Conservation (phyloP, 768 basidiomycete species). For the Serendipita sp. region DNA sequence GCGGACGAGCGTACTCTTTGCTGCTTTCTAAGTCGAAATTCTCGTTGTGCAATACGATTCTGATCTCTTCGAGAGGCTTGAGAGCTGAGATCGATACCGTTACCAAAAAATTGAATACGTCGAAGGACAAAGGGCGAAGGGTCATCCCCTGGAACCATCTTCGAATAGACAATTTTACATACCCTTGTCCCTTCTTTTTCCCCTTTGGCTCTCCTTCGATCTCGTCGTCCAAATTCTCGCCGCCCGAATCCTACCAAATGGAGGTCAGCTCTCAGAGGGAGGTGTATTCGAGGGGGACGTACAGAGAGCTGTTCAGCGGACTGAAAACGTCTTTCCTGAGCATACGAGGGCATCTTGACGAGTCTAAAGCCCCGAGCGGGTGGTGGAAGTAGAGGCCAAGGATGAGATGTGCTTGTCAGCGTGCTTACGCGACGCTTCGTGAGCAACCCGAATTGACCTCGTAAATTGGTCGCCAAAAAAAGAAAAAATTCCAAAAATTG, state of each 20-base stretch:
- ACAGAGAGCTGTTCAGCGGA: too few species aligned
- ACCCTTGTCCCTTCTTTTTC: background rate
- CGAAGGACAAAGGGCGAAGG: background rate
- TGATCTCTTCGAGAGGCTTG: slow-evolving; percentile 80
- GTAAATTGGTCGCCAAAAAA: too few species aligned
- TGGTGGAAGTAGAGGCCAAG: too few species aligned
- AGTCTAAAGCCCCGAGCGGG: too few species aligned
- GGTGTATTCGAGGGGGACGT: too few species aligned
- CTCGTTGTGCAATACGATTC: slow-evolving; percentile 83
- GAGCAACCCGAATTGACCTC: too few species aligned
- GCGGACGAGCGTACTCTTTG: slow-evolving; percentile 38
- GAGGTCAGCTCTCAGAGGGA: too few species aligned
- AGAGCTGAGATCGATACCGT: slow-evolving; percentile 35
- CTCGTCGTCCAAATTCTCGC: background rate
- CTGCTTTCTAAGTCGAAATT: slow-evolving; percentile 84
- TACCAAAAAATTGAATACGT: background rate
- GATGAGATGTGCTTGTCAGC: too few species aligned
- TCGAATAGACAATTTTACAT: background rate
- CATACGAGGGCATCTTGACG: too few species aligned
- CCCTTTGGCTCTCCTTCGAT: background rate
- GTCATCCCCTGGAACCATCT: background rate
- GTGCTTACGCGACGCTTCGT: too few species aligned
- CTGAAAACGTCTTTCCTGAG: too few species aligned
- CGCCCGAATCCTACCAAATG: background rate
- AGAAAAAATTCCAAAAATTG: too few species aligned